These are phyloP conservation scores for Phymatotrichopsis omnivora DNA, from an alignment of 2,329 filamentous ascomycete genomes.

Conservation along the genomic window DNA sequence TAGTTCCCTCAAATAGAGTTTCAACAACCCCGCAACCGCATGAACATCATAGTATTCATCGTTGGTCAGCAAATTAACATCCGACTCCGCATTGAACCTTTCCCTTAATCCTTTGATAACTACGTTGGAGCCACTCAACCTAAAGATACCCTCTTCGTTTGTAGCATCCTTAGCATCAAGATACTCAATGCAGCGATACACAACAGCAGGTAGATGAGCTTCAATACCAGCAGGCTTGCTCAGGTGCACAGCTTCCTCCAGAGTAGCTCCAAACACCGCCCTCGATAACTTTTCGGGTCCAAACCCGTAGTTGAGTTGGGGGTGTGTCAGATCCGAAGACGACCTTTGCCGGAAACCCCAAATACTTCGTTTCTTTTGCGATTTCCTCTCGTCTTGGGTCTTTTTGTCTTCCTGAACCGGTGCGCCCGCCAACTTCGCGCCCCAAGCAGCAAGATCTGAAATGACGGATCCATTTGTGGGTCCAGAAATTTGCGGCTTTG, in stretches of 20 bases:
- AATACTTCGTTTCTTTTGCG: constrained; percentile 44
- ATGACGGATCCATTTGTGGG: constrained; percentile 79
- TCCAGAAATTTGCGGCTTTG: constrained; percentile 73
- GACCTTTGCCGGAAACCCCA: constrained; percentile 57
- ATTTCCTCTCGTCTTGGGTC: constrained; percentile 56
- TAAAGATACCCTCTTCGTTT: constrained; percentile 88
- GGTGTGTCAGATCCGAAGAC: constrained; percentile 52
- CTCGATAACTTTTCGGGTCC: constrained; percentile 26
- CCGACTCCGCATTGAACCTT: constrained; percentile 85
- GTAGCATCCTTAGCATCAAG: constrained; percentile 71
- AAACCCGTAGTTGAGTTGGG: constrained; percentile 13
- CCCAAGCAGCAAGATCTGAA: constrained; percentile 72
- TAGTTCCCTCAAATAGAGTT: constrained; percentile 85
- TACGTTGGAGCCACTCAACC: constrained; percentile 90
- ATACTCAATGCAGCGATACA: constrained; percentile 93
- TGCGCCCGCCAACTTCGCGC: constrained; percentile 35
- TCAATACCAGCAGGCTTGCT: constrained; percentile 63
- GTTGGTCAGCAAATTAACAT: constrained; percentile 74
- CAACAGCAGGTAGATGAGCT: constrained; percentile 75
- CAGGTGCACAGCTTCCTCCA: constrained; percentile 76
- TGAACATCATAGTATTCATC: constrained; percentile 90
- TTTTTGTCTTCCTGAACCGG: constrained; percentile 45
- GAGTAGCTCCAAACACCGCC: constrained; percentile 67
- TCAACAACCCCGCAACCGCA: constrained; percentile 85
- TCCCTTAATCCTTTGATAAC: constrained; percentile 86